Base-by-base conservation (phyloP, 495 filamentous ascomycete genomes). In the Venustampulla echinocandica region DNA sequence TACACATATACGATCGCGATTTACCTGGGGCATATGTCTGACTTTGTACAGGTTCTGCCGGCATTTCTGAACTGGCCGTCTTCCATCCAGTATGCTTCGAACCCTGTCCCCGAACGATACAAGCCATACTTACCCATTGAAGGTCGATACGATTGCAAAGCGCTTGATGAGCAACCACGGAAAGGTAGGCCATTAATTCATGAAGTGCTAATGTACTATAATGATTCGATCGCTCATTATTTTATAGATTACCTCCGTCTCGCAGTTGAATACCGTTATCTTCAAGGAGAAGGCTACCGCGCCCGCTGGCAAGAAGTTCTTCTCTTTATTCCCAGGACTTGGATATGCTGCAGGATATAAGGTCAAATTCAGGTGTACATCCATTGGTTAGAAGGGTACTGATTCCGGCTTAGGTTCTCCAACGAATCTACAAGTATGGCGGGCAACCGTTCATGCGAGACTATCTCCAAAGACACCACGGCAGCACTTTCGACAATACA, bases 261-360 rank as follows among this genome's bases (percentile, higher is more conserved):
- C 71, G 14, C 74, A 80, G 55, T 71, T 97, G 53, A 96, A 95
- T 64, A 65, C 78, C 50, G 86, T 97, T 64, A 83, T 99, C 61
- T 97, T 99, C 74, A 92, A 82, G 68, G 85, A 95, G 52, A 84
- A 85, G 63, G 87, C 90, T 53, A 61, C 69, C 50, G 87, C 85
- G 10, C 50, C 84, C 33, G 52, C 75, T 5, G 74, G 70, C 18
- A 71, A 71, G 49, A 95, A 95, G 61, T 95, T 96, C 67, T 80
- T 95, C 62, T 95, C 92, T 22, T 73, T 99, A 21, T 99, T 99
- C 68, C 92, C 92, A 32, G 92, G 92, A 52, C 74, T 99, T 34
- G 92, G 92, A 54, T 99, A 97, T 61, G 92, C 92, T 22, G 92
- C 92, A 42, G 88, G 90, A 43, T 99, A 99, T 71, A 99, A 99